Percentiles rank a stretch among this genome's conserved stretches.
Conservation (phyloP, 1,139 yeast species). For the Kurtzmaniella natalensis region DNA sequence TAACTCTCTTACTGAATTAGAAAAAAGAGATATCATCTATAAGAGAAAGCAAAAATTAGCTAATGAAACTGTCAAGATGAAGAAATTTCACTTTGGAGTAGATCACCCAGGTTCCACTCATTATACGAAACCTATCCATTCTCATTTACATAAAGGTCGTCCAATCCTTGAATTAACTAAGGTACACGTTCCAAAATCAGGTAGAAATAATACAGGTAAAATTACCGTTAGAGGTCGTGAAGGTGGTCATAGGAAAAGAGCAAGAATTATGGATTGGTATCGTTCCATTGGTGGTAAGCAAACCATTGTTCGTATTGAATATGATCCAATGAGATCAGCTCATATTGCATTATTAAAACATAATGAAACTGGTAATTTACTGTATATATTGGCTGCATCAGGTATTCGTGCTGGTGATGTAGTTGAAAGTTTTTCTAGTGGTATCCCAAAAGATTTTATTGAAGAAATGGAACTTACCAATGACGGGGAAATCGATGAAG, state of each 20-base stretch:
- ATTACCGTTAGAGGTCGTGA: conserved; percentile 94
- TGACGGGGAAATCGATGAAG: conserved; percentile 88
- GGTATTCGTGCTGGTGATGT: conserved; percentile 91
- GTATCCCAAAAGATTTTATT: conserved; percentile 76
- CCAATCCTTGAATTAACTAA: conserved; percentile 76
- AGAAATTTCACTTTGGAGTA: conserved; percentile 64
- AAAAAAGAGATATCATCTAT: conserved; percentile 69
- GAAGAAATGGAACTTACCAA: conserved; percentile 57
- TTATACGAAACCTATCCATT: conserved; percentile 83
- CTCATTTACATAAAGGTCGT: conserved; percentile 80
- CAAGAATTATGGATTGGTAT: conserved; percentile 74
- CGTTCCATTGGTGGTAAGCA: conserved; percentile 70
- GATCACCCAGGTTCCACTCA: conserved; percentile 87
- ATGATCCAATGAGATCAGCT: conserved; percentile 92
- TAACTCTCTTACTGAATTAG: conserved; percentile 61
- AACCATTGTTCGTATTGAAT: conserved; percentile 82
- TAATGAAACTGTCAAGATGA: conserved; percentile 66
- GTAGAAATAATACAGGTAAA: conserved; percentile 85
- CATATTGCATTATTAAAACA: conserved; percentile 86
- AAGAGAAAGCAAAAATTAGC: conserved; percentile 71
- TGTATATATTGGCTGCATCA: conserved; percentile 86
- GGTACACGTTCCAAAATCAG: conserved; percentile 71
- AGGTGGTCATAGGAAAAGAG: conserved; percentile 92
- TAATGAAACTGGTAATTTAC: conserved; percentile 53
- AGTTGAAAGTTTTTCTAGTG: conserved; percentile 84